A percentile compares a stretch with the other conserved stretches of the same genome.
Evolutionary conservation across 305 asterid genomes (phyloP).

Genomic region (Ilex paraguariensis): DNA sequence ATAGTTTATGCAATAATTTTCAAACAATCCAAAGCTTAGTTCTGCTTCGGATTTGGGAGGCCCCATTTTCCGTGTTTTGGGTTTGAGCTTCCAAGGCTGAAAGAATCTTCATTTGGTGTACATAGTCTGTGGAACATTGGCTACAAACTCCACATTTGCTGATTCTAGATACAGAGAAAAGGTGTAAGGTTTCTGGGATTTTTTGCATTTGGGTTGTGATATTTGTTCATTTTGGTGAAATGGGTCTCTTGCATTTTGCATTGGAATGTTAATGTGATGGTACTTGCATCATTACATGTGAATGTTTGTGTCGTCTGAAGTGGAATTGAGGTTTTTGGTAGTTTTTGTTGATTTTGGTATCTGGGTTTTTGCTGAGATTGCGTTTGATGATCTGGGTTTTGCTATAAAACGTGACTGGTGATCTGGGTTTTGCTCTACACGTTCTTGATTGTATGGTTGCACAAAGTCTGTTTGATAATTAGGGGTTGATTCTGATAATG

Average conservation of each 20-base stretch:
- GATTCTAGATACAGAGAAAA: too few relatives aligned
- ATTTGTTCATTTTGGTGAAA: too few relatives aligned
- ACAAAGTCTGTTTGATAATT: background rate
- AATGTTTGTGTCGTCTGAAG: background rate
- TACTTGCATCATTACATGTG: background rate
- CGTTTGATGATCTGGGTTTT: background rate
- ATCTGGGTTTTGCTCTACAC: background rate
- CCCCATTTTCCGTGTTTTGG: conserved; percentile 29
- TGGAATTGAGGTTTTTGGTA: conserved; percentile 2
- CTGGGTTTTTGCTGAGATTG: background rate
- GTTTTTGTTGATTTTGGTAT: conserved; percentile 11
- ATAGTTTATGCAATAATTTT: too few relatives aligned
- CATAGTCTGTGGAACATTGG: conserved; percentile 9
- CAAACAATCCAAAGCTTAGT: too few relatives aligned
- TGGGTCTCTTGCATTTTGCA: too few relatives aligned
- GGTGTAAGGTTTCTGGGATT: too few relatives aligned
- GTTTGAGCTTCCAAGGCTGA: background rate
- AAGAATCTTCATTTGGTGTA: background rate
- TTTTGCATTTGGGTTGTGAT: too few relatives aligned
- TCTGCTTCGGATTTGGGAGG: conserved; percentile 11
- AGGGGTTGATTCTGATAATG: background rate
- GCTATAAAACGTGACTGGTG: conserved; percentile 9
- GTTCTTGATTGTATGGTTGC: background rate
- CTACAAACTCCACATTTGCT: background rate
- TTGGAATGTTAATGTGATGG: background rate